Evolutionary conservation across 2,329 filamentous ascomycete species (phyloP), one percentile per base, ranked within the genome.

Genomic region (Talaromyces sp.): DNA sequence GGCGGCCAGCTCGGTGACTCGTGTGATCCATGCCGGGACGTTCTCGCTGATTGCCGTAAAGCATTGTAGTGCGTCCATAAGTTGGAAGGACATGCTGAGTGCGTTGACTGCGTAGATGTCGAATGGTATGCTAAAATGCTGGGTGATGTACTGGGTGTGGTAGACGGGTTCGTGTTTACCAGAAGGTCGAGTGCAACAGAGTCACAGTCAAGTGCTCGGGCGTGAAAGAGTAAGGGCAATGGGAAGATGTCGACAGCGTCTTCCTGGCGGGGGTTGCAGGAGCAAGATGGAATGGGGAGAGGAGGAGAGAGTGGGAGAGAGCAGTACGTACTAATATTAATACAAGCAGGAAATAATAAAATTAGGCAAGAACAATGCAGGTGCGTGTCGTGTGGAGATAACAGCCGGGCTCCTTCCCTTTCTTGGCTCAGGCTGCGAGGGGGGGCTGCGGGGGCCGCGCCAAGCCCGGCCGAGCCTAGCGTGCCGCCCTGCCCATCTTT

Each of bases 21-120:
- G 72, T 46, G 65, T 66, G 51, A 79, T 73, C 79, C 79, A 81
- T n/a, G 67, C 57, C 14, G 79, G 78, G 17, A 80, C 60, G 60
- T 75, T 79, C 56, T 79, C 75, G 51, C 72, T 66, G 9, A 81
- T 70, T 63, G 75, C 71, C 64, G 74, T 67, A 64, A 81, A 80
- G 60, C 77, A 78, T 58, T 74, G 72, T 52, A 78, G 65, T 43
- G 78, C 73, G 67, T 80, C 77, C 70, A 77, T 54, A 14, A 56
- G 21, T 29, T 46, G 53, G 41, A 43, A 38, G 31, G 59, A 48
- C 54, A 60, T 54, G n/a, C 7, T 29, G 21, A 31, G n/a, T 3
- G n/a, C 14, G 17, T 43, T 38, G 56, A 27, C 29, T 17, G 32
- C 41, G 17, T 43, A 17, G 50, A 26, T 41, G 41, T 27, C 27